Conservation (phyloP, 1,284 basidiomycete species). For the Ceratobasidium sp. region DNA sequence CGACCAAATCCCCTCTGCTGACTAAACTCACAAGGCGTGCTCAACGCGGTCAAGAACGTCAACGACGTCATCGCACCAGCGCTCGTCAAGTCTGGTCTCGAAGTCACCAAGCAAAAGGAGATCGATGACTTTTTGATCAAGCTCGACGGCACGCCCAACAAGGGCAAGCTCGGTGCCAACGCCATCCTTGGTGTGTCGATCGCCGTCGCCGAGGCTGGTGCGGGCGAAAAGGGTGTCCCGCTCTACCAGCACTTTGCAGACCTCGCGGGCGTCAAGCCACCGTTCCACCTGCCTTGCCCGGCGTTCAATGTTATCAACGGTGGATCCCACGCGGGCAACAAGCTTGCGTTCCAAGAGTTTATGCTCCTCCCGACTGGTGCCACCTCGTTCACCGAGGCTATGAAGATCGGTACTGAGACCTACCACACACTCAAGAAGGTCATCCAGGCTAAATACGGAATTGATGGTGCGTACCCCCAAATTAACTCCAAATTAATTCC, state of each 20-base stretch:
- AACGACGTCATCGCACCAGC: conserved; percentile 92
- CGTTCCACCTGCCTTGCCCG: conserved; percentile 90
- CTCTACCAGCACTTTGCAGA: conserved; percentile 97
- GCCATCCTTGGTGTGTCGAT: conserved; percentile 99
- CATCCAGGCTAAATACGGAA: conserved; percentile 99
- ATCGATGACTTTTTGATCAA: conserved; percentile 99
- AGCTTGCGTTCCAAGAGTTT: conserved; percentile 99
- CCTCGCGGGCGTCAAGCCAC: conserved; percentile 92
- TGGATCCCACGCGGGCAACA: conserved; percentile 99
- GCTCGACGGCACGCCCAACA: conserved; percentile 97
- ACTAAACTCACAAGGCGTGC: conserved; percentile 72
- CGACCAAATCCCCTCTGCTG: neutral
- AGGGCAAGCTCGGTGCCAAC: conserved; percentile 99
- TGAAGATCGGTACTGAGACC: conserved; percentile 98
- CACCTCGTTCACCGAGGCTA: conserved; percentile 90
- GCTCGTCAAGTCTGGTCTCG: conserved; percentile 86
- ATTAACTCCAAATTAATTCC: neutral
- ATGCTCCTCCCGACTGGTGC: conserved; percentile 99
- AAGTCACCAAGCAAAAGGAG: conserved; percentile 93
- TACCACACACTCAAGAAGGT: conserved; percentile 99
- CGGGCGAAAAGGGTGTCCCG: conserved; percentile 92
- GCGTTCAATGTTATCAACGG: conserved; percentile 99
- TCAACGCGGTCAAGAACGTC: conserved; percentile 94
- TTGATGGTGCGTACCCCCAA: conserved; percentile 76
- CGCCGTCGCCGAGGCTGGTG: conserved; percentile 93